A percentile compares a stretch with the other conserved stretches of the same genome.
Conservation (phyloP, 2,329 filamentous ascomycete genomes). For the Fusarium sp. region DNA sequence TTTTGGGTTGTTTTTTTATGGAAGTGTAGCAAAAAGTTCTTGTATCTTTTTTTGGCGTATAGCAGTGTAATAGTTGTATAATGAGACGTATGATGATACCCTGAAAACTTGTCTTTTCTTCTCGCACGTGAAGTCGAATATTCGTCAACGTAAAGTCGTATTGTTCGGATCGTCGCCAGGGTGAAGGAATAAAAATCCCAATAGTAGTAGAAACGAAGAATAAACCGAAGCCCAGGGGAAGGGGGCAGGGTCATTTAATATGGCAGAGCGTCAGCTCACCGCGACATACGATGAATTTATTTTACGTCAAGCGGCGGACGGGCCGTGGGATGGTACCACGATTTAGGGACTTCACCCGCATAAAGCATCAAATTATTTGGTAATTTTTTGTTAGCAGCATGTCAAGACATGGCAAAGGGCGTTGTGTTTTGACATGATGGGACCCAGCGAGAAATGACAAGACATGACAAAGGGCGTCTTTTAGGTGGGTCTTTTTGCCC, state of each 20-base stretch:
- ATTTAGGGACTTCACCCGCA: constrained; percentile 1
- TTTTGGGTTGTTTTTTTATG: constrained; percentile 24
- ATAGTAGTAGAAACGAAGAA: neutral
- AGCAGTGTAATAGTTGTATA: constrained; percentile 35
- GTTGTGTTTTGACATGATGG: constrained; percentile 24
- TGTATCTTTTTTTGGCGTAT: constrained; percentile 30
- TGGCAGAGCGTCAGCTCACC: neutral
- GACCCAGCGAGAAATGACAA: constrained; percentile 21
- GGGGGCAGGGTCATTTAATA: constrained; percentile 16
- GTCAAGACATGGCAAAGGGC: constrained; percentile 31
- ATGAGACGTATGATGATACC: constrained; percentile 47
- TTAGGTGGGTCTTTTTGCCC: constrained; percentile 12
- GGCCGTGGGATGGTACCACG: constrained; percentile 2
- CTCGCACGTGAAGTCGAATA: constrained; percentile 3
- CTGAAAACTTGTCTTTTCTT: constrained; percentile 8
- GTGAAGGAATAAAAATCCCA: neutral
- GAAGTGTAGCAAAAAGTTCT: constrained; percentile 21
- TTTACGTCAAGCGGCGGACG: constrained; percentile 25
- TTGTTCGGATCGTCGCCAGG: neutral
- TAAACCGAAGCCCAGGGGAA: neutral
- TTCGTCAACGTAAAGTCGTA: neutral
- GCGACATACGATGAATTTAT: constrained; percentile 20
- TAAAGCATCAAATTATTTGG: constrained; percentile 34
- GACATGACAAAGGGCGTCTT: constrained; percentile 30
- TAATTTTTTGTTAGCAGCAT: constrained; percentile 23